Conservation (phyloP, 2,329 filamentous ascomycete species). For the Simplicillium aogashimaense region DNA sequence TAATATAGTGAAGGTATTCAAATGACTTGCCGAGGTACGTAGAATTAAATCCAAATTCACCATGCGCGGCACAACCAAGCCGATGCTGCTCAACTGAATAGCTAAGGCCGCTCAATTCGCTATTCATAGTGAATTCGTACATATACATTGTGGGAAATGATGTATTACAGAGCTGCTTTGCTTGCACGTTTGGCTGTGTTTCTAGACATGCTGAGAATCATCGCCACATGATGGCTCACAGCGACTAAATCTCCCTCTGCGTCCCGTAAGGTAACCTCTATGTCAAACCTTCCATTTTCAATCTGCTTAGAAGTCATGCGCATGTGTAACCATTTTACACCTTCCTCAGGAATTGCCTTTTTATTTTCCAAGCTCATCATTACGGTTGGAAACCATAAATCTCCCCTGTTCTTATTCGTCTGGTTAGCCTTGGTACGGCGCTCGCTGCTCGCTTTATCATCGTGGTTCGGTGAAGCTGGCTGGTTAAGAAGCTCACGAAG, state of each 20-base stretch:
- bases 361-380: conserved; percentile 65
- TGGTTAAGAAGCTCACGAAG: not conserved
- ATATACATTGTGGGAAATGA: no score
- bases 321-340: conserved; percentile 60
- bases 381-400: conserved; percentile 63
- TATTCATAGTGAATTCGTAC: no score
- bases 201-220: conserved; percentile 6
- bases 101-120: no score
- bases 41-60: no score
- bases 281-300: conserved; percentile 59
- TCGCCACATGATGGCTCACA: conserved; percentile 1
- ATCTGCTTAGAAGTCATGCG: conserved; percentile 55
- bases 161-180: no score
- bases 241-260: conserved; percentile 9
- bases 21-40: no score
- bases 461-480: not conserved
- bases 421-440: conserved; percentile 26
- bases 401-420: conserved; percentile 10
- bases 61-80: no score
- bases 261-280: conserved; percentile 60
- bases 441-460: conserved; percentile 36
- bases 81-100: no score
- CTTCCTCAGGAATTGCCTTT: conserved; percentile 52
- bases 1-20: no score
- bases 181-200: not conserved